Conservation (phyloP, 2,329 filamentous ascomycete species). For the Colletotrichum sansevieriae region DNA sequence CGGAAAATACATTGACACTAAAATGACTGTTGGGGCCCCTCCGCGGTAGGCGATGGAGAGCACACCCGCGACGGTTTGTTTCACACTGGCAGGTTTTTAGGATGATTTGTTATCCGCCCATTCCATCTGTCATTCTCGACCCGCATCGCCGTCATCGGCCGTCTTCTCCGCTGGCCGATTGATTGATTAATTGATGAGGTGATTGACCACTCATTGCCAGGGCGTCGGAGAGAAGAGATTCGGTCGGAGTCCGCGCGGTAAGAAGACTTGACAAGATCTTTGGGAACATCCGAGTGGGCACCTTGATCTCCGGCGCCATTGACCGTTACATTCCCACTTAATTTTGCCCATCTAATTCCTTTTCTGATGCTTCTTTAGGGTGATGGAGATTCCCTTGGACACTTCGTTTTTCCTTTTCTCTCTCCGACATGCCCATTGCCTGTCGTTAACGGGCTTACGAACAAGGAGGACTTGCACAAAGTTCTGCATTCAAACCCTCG, state of each 20-base stretch:
- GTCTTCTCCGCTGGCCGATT: conserved; percentile 5
- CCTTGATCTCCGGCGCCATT: conserved; percentile 24
- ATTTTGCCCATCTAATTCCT: neutral
- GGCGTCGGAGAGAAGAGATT: conserved; percentile 24
- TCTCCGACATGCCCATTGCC: no score
- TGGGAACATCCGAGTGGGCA: conserved; percentile 16
- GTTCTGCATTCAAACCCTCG: conserved; percentile 2
- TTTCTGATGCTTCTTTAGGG: neutral
- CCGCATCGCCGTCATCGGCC: neutral
- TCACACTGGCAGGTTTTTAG: conserved; percentile 38
- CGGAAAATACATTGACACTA: conserved; percentile 31
- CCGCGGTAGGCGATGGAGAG: conserved; percentile 23
- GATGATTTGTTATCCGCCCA: conserved; percentile 32
- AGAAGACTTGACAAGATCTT: conserved; percentile 16
- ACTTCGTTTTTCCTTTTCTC: neutral
- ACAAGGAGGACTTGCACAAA: conserved; percentile 8
- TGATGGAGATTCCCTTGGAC: neutral
- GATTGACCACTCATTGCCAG: conserved; percentile 9
- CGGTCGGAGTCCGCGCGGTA: conserved; percentile 22
- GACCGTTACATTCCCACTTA: conserved; percentile 14
- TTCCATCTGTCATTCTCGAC: conserved; percentile 11
- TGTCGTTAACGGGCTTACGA: neutral
- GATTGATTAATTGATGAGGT: conserved; percentile 13
- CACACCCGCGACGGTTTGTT: conserved; percentile 32
- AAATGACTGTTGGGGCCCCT: conserved; percentile 33